These are phyloP conservation scores for Ilex aquifolium DNA, from an alignment of 257 asterid species.

Conservation along the genomic window DNA sequence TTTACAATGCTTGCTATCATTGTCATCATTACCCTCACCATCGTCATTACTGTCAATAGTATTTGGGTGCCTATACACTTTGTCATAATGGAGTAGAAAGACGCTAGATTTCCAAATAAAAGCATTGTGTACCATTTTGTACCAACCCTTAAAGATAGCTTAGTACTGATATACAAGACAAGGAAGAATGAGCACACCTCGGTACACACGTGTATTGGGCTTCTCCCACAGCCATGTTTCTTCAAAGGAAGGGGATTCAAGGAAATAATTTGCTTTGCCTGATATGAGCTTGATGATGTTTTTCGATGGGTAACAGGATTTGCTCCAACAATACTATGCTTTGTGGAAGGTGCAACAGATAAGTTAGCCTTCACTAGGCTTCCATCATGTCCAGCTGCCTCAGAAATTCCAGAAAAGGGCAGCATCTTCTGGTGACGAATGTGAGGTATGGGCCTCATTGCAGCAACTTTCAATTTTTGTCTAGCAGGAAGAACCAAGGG, in stretches of 20 bases:
- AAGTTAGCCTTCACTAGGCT: slow-evolving; percentile 46
- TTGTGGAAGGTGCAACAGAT: slow-evolving; percentile 52
- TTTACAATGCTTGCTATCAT: too few species aligned
- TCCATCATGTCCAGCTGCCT: slow-evolving; percentile 48
- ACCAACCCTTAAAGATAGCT: not conserved
- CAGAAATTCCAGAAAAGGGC: slow-evolving; percentile 64
- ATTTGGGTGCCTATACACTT: too few species aligned
- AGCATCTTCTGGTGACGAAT: slow-evolving; percentile 93
- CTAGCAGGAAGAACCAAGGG: slow-evolving; percentile 30
- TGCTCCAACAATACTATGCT: slow-evolving; percentile 46
- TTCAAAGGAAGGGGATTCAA: slow-evolving; percentile 93
- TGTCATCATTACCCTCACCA: too few species aligned
- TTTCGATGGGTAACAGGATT: slow-evolving; percentile 58
- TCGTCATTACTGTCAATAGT: too few species aligned
- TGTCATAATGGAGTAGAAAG: too few species aligned
- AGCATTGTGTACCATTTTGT: too few species aligned
- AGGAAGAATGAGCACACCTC: slow-evolving; percentile 48
- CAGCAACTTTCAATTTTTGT: slow-evolving; percentile 61
- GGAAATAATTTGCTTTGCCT: slow-evolving; percentile 87
- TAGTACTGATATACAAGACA: not conserved
- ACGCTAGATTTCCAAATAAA: too few species aligned
- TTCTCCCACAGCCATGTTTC: slow-evolving; percentile 93
- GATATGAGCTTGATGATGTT: slow-evolving; percentile 56
- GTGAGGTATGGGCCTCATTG: slow-evolving; percentile 94
- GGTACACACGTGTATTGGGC: slow-evolving; percentile 85